These are phyloP conservation scores for Tephrocybe rancida DNA, from an alignment of 768 basidiomycete species.

Conservation along the genomic window DNA sequence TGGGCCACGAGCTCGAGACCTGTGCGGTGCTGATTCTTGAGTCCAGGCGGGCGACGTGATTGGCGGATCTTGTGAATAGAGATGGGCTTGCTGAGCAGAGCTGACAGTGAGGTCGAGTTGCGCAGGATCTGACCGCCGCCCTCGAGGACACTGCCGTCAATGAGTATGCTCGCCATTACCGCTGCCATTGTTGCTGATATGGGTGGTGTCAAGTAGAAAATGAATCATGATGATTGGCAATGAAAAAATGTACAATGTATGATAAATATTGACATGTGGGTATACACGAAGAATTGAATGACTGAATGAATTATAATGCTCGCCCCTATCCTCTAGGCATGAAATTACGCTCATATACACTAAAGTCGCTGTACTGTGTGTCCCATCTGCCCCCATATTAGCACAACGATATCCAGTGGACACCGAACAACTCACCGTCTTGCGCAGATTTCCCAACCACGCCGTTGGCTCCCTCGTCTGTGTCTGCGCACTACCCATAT, in stretches of 20 bases:
- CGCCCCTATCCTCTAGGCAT: neutral
- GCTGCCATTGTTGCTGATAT: constrained; percentile 9
- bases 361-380: constrained; percentile 20
- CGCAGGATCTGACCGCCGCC: constrained; percentile 77
- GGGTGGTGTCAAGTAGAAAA: neutral
- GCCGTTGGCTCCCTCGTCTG: constrained; percentile 55
- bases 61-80: constrained; percentile 62
- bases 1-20: constrained; percentile 67
- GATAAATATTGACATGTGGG: constrained; percentile 11
- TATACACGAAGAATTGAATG: constrained; percentile 1
- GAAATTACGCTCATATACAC: neutral
- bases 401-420: neutral
- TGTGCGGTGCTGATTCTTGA: constrained; percentile 74
- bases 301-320: neutral
- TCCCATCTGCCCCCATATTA: constrained; percentile 14
- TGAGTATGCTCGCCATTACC: constrained; percentile 27
- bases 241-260: constrained; percentile 8
- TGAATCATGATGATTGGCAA: neutral
- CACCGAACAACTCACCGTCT: constrained; percentile 35
- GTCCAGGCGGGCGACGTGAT: constrained; percentile 60
- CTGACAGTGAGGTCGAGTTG: constrained; percentile 68
- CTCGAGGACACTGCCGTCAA: constrained; percentile 55
- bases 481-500: constrained; percentile 44
- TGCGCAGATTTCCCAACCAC: constrained; percentile 73
- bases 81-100: constrained; percentile 62